Evolutionary conservation across 768 basidiomycete genomes (phyloP), one percentile per base, ranked within the genome.

Genomic region (Lactarius hengduanensis): DNA sequence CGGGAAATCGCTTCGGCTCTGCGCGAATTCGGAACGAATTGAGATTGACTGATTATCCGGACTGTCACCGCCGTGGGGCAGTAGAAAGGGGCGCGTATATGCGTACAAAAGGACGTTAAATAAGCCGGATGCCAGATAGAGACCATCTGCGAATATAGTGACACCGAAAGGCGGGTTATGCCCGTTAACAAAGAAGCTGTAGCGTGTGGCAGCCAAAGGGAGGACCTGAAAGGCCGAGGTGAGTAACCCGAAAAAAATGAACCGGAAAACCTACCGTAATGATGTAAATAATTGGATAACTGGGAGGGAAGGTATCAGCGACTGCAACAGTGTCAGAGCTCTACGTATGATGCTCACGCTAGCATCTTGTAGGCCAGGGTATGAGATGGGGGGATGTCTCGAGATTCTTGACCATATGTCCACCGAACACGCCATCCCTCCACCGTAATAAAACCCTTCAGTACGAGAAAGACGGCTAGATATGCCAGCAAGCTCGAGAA

Each of bases 201-300:
- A 83, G 18, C 83, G 77, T 2, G 78, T 74, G 11, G 79, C 69
- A n/a, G 76, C 76, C 50, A 82, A 78, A 6, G 83, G 83, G 26
- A 82, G 65, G 3, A 78, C 74, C 75, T 73, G 45, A 45, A 47
- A 18, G 20, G 28, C 13, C 41, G 11, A 45, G 13, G 22, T 50
- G 47, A 26, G 47, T 22, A 26, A 50, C 22, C 13, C 47, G 13
- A 50, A 50, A 50, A 50, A 22, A n/a, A 50, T n/a, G 4, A 50
- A 26, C 22, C 4, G 10, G n/a, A 1, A 45, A 40, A 59, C 75
- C 7, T 65, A 79, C 74, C 72, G 78, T 76, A 40, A 73, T 66
- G 41, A 80, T 77, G 68, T 82, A 82, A 20, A 82, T 76, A 13
- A 78, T 75, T 32, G 82, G 83, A 65, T 83, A 83, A 67, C 83